A percentile compares a stretch with the other conserved stretches of the same genome.
Conservation (phyloP, 345 rosid species). For the Populus pruinosa region DNA sequence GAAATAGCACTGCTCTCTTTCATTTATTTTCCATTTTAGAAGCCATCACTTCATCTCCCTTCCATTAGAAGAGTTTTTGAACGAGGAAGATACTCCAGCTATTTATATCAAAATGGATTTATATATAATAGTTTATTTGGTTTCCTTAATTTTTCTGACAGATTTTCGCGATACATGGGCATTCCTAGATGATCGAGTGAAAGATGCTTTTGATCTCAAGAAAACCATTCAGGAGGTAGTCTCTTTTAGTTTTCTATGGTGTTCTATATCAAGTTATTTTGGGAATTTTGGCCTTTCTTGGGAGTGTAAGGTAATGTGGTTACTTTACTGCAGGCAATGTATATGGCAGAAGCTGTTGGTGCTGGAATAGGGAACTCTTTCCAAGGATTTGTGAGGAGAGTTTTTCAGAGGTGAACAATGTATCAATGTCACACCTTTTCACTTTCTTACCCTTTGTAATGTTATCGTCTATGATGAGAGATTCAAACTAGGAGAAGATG, state of each 20-base stretch:
- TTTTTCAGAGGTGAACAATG: conserved; percentile 37
- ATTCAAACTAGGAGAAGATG: neutral
- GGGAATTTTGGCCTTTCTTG: neutral
- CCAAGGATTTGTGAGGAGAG: conserved; percentile 64
- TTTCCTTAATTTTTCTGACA: conserved; percentile 23
- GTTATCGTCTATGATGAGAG: neutral
- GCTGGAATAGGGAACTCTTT: conserved; percentile 84
- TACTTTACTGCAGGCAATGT: conserved; percentile 60
- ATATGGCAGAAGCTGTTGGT: conserved; percentile 82
- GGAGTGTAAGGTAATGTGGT: neutral
- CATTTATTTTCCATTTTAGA: neutral
- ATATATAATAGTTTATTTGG: neutral
- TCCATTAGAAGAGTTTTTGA: neutral
- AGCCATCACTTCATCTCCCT: neutral
- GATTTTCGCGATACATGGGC: conserved; percentile 75
- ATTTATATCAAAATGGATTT: conserved; percentile 2
- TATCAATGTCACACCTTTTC: neutral
- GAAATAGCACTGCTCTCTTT: neutral
- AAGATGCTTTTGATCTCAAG: conserved; percentile 86
- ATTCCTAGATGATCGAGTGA: conserved; percentile 75
- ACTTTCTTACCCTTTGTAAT: neutral
- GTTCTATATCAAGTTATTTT: neutral
- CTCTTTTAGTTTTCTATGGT: neutral
- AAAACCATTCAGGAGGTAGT: conserved; percentile 84
- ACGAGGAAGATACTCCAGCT: conserved; percentile 2